Conservation (phyloP, 2,329 filamentous ascomycete genomes). For the Diaporthe sp. region DNA sequence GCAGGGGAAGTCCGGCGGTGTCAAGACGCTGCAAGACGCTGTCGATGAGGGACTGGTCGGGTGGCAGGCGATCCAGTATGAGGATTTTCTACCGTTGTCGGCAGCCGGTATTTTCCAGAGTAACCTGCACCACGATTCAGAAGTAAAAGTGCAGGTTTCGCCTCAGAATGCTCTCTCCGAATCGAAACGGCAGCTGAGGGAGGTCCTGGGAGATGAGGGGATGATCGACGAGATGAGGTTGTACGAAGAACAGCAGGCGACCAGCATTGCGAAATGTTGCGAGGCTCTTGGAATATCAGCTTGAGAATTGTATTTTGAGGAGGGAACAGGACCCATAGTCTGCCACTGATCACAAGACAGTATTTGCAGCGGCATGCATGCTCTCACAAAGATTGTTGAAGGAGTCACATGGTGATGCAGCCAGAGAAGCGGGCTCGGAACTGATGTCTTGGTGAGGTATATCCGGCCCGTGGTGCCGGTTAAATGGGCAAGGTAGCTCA, state of each 20-base stretch:
- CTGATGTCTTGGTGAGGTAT: background rate
- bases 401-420: background rate
- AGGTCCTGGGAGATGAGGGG: constrained; percentile 24
- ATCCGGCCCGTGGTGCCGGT: constrained; percentile 10
- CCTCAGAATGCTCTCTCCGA: background rate
- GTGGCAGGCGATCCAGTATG: constrained; percentile 63
- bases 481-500: background rate
- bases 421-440: too few species aligned
- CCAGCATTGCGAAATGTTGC: constrained; percentile 12
- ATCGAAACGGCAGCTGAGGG: constrained; percentile 28
- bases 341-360: background rate
- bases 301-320: background rate
- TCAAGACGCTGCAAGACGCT: constrained; percentile 8
- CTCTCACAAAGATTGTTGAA: background rate
- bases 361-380: background rate
- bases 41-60: constrained; percentile 52
- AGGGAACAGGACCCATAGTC: background rate
- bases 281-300: constrained; percentile 9
- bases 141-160: background rate
- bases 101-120: constrained; percentile 61
- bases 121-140: constrained; percentile 35
- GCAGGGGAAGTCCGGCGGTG: background rate
- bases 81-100: constrained; percentile 67
- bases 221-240: constrained; percentile 36
- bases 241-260: constrained; percentile 29